Percentiles rank a stretch among this genome's conserved stretches.
These are phyloP conservation scores for Populus alba DNA, from an alignment of 345 rosid genomes.

Conservation along the genomic window DNA sequence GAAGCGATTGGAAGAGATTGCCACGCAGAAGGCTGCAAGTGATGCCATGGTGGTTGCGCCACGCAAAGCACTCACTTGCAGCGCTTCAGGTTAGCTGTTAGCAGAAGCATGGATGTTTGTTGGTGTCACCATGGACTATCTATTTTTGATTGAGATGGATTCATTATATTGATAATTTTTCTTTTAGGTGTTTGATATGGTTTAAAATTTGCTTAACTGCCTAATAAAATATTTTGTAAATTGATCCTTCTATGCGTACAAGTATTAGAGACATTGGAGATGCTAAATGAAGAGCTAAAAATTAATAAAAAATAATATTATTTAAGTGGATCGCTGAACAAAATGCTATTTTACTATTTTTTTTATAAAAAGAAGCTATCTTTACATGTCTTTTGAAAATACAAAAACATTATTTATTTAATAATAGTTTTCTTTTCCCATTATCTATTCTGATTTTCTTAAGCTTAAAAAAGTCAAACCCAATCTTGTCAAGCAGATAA, in stretches of 20 bases:
- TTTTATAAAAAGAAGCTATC: too few relatives aligned
- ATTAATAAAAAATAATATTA: too few relatives aligned
- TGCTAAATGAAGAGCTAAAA: too few relatives aligned
- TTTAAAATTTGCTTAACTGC: neutral
- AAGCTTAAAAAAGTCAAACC: neutral
- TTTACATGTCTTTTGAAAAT: too few relatives aligned
- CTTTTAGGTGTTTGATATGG: neutral
- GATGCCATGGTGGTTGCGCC: neutral
- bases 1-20: slow-evolving; percentile 22
- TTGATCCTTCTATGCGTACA: slow-evolving; percentile 8
- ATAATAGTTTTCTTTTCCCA: neutral
- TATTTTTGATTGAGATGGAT: slow-evolving; percentile 14
- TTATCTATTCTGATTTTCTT: neutral
- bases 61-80: neutral
- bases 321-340: too few relatives aligned
- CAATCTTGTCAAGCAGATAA: neutral
- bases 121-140: slow-evolving; percentile 1
- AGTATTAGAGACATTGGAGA: neutral
- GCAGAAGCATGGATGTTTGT: slow-evolving; percentile 10
- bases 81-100: slow-evolving; percentile 18
- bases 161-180: slow-evolving; percentile 4
- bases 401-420: too few relatives aligned
- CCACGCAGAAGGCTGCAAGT: slow-evolving; percentile 4
- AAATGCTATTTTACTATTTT: too few relatives aligned
- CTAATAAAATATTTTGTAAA: slow-evolving; percentile 14